A percentile compares a stretch with the other conserved stretches of the same genome.
These are phyloP conservation scores for Verticillium isaacii DNA, from an alignment of 2,329 filamentous ascomycete species.

Conservation along the genomic window DNA sequence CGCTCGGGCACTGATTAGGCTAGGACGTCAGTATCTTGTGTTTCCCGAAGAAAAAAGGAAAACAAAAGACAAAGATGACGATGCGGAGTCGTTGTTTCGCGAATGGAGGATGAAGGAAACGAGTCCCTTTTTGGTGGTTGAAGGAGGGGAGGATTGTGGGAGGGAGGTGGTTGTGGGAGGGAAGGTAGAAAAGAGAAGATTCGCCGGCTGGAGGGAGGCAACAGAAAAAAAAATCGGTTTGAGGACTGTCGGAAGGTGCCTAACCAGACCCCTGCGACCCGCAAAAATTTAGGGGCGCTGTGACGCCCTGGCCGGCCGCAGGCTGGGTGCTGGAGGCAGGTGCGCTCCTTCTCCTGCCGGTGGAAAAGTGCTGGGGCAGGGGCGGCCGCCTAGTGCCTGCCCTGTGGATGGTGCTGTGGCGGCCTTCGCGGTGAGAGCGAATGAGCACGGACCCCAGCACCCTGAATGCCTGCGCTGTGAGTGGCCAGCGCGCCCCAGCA, in stretches of 20 bases:
- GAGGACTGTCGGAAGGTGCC: conserved; percentile 22
- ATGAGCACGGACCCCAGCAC: background rate
- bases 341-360: background rate
- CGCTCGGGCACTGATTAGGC: conserved; percentile 11
- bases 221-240: conserved; percentile 29
- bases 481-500: background rate
- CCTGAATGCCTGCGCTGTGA: background rate
- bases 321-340: background rate
- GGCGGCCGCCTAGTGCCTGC: background rate
- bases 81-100: conserved; percentile 13
- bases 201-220: conserved; percentile 18
- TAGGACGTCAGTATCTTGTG: conserved; percentile 10
- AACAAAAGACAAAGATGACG: conserved; percentile 31
- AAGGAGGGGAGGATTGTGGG: conserved; percentile 14
- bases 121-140: conserved; percentile 21
- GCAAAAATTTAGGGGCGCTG: conserved; percentile 4
- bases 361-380: background rate
- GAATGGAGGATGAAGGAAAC: conserved; percentile 19
- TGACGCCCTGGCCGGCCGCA: background rate
- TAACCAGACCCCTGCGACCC: conserved; percentile 19
- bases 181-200: conserved; percentile 21
- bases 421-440: background rate
- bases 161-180: conserved; percentile 16
- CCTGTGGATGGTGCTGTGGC: background rate
- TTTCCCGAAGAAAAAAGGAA: conserved; percentile 39